Conservation (phyloP, 73 alveolate species). For the Tetrahymena malaccensis region DNA sequence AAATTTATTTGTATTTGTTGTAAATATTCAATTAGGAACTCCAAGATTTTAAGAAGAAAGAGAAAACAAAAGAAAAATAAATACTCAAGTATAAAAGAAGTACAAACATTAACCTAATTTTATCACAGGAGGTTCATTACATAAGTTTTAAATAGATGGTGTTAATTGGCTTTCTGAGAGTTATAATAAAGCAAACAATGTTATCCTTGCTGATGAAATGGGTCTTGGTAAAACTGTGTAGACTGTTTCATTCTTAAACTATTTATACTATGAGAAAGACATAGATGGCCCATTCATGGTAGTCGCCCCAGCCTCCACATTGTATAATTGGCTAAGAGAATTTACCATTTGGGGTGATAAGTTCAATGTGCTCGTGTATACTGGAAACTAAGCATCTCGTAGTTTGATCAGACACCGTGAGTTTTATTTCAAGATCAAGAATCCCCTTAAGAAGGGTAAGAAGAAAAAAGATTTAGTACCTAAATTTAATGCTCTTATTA, state of each 20-base stretch:
- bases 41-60: neutral
- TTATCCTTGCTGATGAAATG: constrained; percentile 97
- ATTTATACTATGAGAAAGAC: constrained; percentile 48
- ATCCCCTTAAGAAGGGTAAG: neutral
- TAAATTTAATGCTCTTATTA: constrained; percentile 72
- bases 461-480: constrained; percentile 25
- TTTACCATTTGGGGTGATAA: constrained; percentile 81
- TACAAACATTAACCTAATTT: constrained; percentile 62
- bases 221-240: constrained; percentile 98
- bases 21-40: neutral
- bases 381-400: constrained; percentile 67
- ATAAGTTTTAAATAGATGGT: constrained; percentile 88
- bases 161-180: constrained; percentile 85
- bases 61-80: neutral
- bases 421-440: constrained; percentile 19
- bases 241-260: constrained; percentile 74
- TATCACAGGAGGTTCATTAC: constrained; percentile 69
- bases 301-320: constrained; percentile 84
- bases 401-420: constrained; percentile 39
- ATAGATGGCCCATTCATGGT: constrained; percentile 74
- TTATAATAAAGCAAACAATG: constrained; percentile 79
- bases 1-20: neutral
- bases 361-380: constrained; percentile 59
- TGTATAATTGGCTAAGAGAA: constrained; percentile 89
- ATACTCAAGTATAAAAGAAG: neutral